Evolutionary conservation across 2,329 filamentous ascomycete species (phyloP), one percentile per base, ranked within the genome.

Genomic region (Diaporthe citri): DNA sequence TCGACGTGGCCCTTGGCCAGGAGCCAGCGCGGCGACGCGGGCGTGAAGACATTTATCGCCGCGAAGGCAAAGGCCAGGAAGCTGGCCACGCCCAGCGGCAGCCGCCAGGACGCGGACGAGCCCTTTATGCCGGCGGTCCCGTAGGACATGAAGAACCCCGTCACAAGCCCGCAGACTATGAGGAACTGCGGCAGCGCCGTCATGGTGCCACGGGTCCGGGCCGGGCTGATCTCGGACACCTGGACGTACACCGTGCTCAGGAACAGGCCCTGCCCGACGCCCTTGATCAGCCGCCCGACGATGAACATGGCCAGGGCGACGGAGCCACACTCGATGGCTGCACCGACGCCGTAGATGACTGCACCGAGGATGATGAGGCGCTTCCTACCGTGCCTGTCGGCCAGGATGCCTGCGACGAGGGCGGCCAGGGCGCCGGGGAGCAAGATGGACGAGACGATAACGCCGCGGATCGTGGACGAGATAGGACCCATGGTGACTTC

Each of bases 81-180:
- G 0, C 86, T 85, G 2, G 82, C 82, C 1, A 85, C 78, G 0
- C 85, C 85, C 2, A 90, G 83, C 0, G 90, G 90, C 0, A 90
- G 82, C 3, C 90, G 85, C 90, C 90, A 92, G 1, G 89, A 87
- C 1, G 90, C 78, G 0, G 88, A 87, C 0, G 85, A 86, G 0
- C 76, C 75, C 34, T 25, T 69, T 1, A 90, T 82, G 0, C 82
- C 79, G 0, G 86, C 83, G 12, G 88, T 89, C 17, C 89, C 90
- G 76, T 93, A 92, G 78, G 89, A 91, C 9, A 86, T 88, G 78
- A 93, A 92, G 79, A 89, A 93, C 0, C 91, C 91, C 0, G 84
- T 76, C 2, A 88, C 86, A 0, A 92, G 79, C 0, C 89, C 90
- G 2, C 85, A 71, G 0, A 87, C 87, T 46, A 87, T 88, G 2